Base-by-base conservation (phyloP, 768 basidiomycete species). In the Tulasnella sp. region DNA sequence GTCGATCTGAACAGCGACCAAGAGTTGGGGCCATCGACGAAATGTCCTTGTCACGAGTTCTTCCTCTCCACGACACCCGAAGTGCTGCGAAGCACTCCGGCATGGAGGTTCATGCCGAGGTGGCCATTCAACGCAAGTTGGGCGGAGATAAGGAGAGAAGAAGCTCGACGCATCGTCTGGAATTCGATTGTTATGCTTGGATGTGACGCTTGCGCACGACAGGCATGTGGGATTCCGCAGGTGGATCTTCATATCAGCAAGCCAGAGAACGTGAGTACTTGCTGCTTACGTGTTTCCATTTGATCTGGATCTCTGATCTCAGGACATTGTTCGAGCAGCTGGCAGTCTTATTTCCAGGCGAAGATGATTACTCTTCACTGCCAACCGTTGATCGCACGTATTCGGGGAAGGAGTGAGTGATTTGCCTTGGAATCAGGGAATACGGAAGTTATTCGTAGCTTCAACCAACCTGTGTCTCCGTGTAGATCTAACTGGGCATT, bases 81-180 rank as follows among this genome's bases (percentile, higher is more conserved):
- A n/a, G 29, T 43, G 9, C 11, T 24, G 1, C 38, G 45, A n/a
- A 38, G 50, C 29, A 60, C 61, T 4, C 61, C 63, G 7, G 31
- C 62, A 15, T 63, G 63, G 63, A 8, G 57, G 29, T 46, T 38
- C 15, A 61, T 49, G 22, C 62, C 62, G n/a, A 43, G 43, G 17
- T 63, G 62, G 62, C 45, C 55, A 17, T 25, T 46, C 5, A 42
- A 41, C 25, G 56, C 41, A 53, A 25, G 31, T 22, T 48, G 55
- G 30, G 59, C 38, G 2, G 62, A 63, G 43, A 61, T 54, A 4
- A 19, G 60, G 42, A 50, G 25, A 42, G 62, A 63, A 24, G 62
- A 63, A 50, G 25, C 25, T 4, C 41, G 62, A 21, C 30, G 62
- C 30, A 24, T 63, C 22, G 62, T 63, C 12, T 63, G 62, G 60